Evolutionary conservation across 805 yeast genomes (phyloP), one percentile per base, ranked within the genome.

Genomic region (Starmerella scarabaei): DNA sequence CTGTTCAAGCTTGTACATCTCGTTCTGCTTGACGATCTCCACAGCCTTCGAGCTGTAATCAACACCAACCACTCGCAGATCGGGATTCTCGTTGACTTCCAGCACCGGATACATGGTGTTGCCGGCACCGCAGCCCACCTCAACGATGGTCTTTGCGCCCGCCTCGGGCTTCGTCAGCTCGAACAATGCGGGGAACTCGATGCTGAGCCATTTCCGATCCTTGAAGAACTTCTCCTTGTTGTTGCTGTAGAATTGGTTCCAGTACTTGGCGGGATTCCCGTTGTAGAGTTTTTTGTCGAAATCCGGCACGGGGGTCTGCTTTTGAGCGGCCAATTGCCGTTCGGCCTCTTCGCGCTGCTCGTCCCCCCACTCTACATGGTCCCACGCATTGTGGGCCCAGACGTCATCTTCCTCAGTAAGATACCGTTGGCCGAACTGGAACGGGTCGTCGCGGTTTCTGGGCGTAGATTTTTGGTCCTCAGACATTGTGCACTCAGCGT

Each of bases 101-200:
- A 91, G 63, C 17, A 91, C 77, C 4, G 98, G 98, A 59, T 80
- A 91, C 66, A 91, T 72, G 0, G 98, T 91, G 59, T 91, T 91
- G 9, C 98, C 98, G 4, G 95, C 97, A 41, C 98, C 98, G 63
- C 98, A 91, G 3, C 98, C 98, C 35, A 91, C 79, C 60, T 91
- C 98, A 40, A 91, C 68, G 26, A 91, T 78, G 3, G 77, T 74
- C 18, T 69, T 68, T 4, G 78, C 72, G n/a, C 84, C 80, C 5
- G 77, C 68, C 49, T 77, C 80, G 19, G 72, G 69, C 46, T 74
- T 73, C 3, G 94, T 83, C 5, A 83, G 80, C 45, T 77, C 78
- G 55, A 80, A 88, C 27, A 91, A 61, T 12, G 73, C 64, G 1
- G 98, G 98, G 48, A 91, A 91, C 62, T 91, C 98, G 35, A 88